Evolutionary conservation across 805 yeast genomes (phyloP).

Genomic region (Grigorovia transvaalensis): DNA sequence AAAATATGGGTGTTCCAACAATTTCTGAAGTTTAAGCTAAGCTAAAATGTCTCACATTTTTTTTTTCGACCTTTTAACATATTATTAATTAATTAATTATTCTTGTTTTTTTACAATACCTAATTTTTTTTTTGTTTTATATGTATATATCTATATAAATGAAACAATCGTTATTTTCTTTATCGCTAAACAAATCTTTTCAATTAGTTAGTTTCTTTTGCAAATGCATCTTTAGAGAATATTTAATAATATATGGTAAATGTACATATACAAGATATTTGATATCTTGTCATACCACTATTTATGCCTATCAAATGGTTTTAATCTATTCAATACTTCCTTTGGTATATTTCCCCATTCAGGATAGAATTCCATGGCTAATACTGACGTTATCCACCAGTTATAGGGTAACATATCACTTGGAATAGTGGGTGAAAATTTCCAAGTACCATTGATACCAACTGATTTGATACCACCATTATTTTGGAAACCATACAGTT

Average conservation of each 20-base stretch:
- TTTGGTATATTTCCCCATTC: constrained; percentile 26
- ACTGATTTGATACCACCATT: constrained; percentile 24
- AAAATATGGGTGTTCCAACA: constrained; percentile 60
- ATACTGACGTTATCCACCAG: constrained; percentile 21
- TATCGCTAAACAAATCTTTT: too few species aligned
- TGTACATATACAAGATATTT: not conserved
- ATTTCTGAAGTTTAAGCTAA: constrained; percentile 65
- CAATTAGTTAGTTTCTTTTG: too few species aligned
- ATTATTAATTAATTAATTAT: constrained; percentile 1
- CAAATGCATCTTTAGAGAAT: too few species aligned
- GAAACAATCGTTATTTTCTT: too few species aligned
- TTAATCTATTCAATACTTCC: constrained; percentile 14
- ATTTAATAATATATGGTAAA: not conserved
- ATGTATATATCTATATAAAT: too few species aligned
- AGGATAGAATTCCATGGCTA: constrained; percentile 26
- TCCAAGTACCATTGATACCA: constrained; percentile 27
- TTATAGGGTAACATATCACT: constrained; percentile 15
- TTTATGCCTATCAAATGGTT: constrained; percentile 18
- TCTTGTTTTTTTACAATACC: not conserved
- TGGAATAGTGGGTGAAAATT: constrained; percentile 19
- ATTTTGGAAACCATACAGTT: constrained; percentile 5
- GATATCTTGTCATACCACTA: not conserved
- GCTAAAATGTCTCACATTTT: not conserved
- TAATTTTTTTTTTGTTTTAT: too few species aligned
- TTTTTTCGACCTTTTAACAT: not conserved